These are phyloP conservation scores for Millerago galiae DNA, from an alignment of 805 yeast genomes.

Conservation along the genomic window DNA sequence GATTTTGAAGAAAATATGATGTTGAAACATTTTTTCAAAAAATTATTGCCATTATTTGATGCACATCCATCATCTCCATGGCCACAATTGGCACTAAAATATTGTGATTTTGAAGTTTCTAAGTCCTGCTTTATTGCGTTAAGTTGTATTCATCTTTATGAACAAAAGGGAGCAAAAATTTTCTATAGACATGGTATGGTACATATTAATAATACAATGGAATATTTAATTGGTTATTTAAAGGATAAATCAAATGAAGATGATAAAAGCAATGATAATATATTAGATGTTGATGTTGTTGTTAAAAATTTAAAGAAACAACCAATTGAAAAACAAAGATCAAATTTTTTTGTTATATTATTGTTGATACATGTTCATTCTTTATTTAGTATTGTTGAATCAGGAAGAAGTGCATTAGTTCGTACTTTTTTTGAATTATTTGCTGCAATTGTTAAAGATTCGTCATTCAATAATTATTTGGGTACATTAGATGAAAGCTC, in stretches of 20 bases:
- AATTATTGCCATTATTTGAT: slow-evolving; percentile 45
- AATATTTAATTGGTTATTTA: slow-evolving; percentile 41
- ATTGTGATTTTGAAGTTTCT: slow-evolving; percentile 53
- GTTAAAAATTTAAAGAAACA: slow-evolving; percentile 31
- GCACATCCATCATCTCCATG: slow-evolving; percentile 57
- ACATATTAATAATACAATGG: slow-evolving; percentile 52
- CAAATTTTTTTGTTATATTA: slow-evolving; percentile 41
- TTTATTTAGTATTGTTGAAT: slow-evolving; percentile 45
- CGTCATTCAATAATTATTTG: slow-evolving; percentile 35
- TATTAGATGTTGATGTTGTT: slow-evolving; percentile 28
- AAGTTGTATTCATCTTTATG: slow-evolving; percentile 53
- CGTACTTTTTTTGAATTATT: slow-evolving; percentile 43
- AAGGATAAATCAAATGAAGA: slow-evolving; percentile 18
- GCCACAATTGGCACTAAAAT: slow-evolving; percentile 52
- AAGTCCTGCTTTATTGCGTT: slow-evolving; percentile 51
- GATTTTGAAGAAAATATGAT: slow-evolving; percentile 47
- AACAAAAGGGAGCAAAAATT: slow-evolving; percentile 44
- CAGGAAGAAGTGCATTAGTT: slow-evolving; percentile 46
- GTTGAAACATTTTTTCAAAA: slow-evolving; percentile 49
- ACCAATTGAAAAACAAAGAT: slow-evolving; percentile 29
- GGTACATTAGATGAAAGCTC: slow-evolving; percentile 44
- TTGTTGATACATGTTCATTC: slow-evolving; percentile 49
- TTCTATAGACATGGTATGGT: slow-evolving; percentile 46
- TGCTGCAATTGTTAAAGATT: slow-evolving; percentile 42
- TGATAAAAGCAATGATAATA: slow-evolving; percentile 10